Evolutionary conservation across 2,329 filamentous ascomycete species (phyloP), one percentile per base, ranked within the genome.

Genomic region (Geosmithia flava): DNA sequence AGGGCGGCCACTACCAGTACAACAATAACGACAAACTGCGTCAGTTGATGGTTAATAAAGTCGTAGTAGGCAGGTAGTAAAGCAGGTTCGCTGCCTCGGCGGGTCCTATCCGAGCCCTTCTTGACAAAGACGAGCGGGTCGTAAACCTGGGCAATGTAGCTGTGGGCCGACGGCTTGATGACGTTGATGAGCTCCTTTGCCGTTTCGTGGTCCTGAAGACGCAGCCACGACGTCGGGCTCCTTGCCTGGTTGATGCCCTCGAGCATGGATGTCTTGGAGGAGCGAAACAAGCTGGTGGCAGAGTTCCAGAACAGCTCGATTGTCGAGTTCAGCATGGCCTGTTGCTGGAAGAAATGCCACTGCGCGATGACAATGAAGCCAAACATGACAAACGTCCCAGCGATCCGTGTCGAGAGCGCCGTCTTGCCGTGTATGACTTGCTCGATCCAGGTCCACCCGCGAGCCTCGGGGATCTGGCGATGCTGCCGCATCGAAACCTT

Each of bases 201-300:
- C 1, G 85, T 88, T 57, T 87, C 83, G 55, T 88, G 84, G 55
- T 90, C 85, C 60, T 90, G 86, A 49, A 88, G 71, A 23, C 77
- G 75, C 46, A 90, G 69, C 86, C 86, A 91, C 16, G 85, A 83
- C 3, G 75, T 80, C 1, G 83, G 85, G n/a, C 81, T 85, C 51
- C 85, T 73, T 2, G 83, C 84, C 58, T 87, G 84, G 56, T 90
- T 82, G 51, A 89, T 75, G 20, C 76, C 73, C 11, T 80, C 70
- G 2, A 80, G 69, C 3, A 75, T 59, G 2, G 74, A 61, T 4
- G 55, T 52, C 42, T 58, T 59, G 11, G 57, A 68, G 30, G 30
- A 63, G 59, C 47, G 61, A 62, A 20, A 62, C 49, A 19, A 42
- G 10, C 54, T 53, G 7, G 48, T 39, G 7, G 47, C 39, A 5